Conservation (phyloP, 148 eudicot genomes). For the Spergularia marina region DNA sequence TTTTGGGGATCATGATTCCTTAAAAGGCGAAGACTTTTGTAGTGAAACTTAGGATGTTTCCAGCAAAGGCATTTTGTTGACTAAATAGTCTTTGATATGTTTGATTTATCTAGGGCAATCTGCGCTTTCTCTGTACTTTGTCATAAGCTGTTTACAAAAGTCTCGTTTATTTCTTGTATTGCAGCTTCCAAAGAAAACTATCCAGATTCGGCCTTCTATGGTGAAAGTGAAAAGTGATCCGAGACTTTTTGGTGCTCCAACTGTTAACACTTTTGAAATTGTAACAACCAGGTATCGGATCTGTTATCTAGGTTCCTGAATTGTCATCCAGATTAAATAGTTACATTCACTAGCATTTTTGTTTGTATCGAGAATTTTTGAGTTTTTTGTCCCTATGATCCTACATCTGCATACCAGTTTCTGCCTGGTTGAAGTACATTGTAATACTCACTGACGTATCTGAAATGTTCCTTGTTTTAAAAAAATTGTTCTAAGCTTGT, state of each 20-base stretch:
- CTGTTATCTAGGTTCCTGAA: neutral
- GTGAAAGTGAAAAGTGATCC: conserved; percentile 56
- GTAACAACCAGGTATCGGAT: conserved; percentile 55
- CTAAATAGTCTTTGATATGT: no score
- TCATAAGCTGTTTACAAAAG: neutral
- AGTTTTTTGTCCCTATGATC: neutral
- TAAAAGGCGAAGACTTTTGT: no score
- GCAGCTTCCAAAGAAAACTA: conserved; percentile 59
- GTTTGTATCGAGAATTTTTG: no score
- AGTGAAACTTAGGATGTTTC: no score
- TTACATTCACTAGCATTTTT: no score
- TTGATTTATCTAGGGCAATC: neutral
- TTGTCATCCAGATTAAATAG: neutral
- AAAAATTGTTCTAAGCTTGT: neutral
- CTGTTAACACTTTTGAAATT: conserved; percentile 66
- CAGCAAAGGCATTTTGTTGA: no score
- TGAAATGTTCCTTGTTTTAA: neutral
- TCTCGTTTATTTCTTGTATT: neutral
- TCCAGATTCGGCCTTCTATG: conserved; percentile 69
- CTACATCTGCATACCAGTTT: neutral
- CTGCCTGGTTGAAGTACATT: neutral
- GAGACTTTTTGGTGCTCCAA: conserved; percentile 19
- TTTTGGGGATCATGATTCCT: no score
- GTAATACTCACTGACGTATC: neutral
- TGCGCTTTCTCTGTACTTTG: neutral